Evolutionary conservation across 2,329 filamentous ascomycete genomes (phyloP).

Genomic region (Alternaria infectoria): DNA sequence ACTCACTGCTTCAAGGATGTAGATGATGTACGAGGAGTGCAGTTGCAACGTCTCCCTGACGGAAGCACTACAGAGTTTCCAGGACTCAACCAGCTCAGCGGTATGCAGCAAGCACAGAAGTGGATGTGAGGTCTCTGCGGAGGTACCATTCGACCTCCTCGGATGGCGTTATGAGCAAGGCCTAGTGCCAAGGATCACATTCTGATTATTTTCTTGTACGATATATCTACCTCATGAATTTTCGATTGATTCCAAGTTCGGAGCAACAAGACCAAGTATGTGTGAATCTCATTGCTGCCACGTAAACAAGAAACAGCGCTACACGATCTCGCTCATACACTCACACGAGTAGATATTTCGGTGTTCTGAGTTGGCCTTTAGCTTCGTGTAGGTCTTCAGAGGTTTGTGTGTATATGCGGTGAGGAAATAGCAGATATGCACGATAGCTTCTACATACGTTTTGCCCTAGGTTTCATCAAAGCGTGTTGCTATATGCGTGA

Average conservation of each 20-base stretch:
- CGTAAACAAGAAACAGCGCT: too few species aligned
- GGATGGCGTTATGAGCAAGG: not conserved
- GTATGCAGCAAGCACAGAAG: not conserved
- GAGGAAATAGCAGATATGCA: not conserved
- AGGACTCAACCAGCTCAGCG: not conserved
- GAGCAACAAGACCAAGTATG: not conserved
- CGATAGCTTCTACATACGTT: not conserved
- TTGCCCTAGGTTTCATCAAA: not conserved
- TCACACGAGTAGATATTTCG: not conserved
- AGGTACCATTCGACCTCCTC: not conserved
- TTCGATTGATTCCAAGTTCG: not conserved
- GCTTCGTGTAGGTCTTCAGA: not conserved
- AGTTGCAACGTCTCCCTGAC: not conserved
- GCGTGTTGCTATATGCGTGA: not conserved
- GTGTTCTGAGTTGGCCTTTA: not conserved
- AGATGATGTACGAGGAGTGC: conserved; percentile 17
- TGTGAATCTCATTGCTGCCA: not conserved
- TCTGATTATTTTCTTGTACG: not conserved
- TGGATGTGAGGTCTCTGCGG: not conserved
- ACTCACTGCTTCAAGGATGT: conserved; percentile 46
- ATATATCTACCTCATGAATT: not conserved
- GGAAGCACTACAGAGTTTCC: conserved; percentile 16
- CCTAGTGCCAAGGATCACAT: not conserved
- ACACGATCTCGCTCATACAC: not conserved
- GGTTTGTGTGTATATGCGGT: not conserved